A percentile compares a stretch with the other conserved stretches of the same genome.
phyloP scores from a whole-genome alignment of 78 protist species.

The Dictyostelium firmibasis region DNA sequence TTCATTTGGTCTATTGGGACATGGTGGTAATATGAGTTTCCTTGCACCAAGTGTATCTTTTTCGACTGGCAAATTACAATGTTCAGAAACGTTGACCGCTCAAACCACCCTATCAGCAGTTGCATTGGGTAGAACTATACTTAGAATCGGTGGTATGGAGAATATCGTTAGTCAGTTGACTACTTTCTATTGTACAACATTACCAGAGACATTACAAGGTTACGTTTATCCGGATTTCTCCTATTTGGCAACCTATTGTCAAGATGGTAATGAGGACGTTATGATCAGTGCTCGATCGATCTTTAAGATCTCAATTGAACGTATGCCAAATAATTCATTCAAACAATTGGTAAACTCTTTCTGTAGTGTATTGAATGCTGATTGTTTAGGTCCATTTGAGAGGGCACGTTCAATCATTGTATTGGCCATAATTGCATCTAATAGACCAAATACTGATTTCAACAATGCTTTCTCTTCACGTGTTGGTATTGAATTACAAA shows the following conservation, averaged over 20 bases:
- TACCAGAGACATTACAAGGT: constrained; percentile 50
- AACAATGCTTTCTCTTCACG: not conserved
- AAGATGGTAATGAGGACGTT: constrained; percentile 59
- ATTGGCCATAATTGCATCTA: constrained; percentile 59
- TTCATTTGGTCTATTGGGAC: constrained; percentile 71
- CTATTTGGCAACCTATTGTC: constrained; percentile 38
- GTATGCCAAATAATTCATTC: constrained; percentile 21
- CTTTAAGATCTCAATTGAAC: constrained; percentile 44
- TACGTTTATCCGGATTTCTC: constrained; percentile 67
- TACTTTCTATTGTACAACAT: constrained; percentile 36
- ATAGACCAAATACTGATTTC: constrained; percentile 24
- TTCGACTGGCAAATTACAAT: constrained; percentile 35
- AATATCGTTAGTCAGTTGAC: constrained; percentile 47
- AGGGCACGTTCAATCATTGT: constrained; percentile 64
- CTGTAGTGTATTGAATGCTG: constrained; percentile 6
- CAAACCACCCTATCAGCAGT: constrained; percentile 63
- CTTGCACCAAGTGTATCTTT: constrained; percentile 33
- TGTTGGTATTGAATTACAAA: constrained; percentile 39
- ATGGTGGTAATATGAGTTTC: constrained; percentile 46
- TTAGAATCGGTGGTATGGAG: constrained; percentile 60
- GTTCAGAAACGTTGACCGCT: constrained; percentile 49
- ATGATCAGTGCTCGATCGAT: constrained; percentile 64
- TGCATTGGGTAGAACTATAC: constrained; percentile 32
- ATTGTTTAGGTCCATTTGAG: constrained; percentile 13
- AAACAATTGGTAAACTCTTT: constrained; percentile 12